Base-by-base conservation (phyloP, 2,329 filamentous ascomycete species). In the Pyrenochaeta sp. region DNA sequence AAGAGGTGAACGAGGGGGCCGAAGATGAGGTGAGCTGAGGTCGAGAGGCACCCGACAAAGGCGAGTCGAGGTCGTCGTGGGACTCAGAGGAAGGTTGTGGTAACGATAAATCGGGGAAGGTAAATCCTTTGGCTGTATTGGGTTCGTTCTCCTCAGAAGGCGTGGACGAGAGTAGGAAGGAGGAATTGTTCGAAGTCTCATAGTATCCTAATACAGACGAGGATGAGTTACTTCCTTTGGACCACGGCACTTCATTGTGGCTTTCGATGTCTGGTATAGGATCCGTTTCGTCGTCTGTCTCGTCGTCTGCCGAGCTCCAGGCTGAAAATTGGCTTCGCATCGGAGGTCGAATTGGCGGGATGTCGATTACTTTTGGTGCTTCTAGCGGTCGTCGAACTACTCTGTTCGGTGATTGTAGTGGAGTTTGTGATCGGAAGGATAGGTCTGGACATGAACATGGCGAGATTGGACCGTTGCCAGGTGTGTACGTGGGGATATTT, bases 271-370 rank as follows among this genome's bases (percentile, higher is more conserved):
- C 51, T 5, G 60, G 54, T 2, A 63, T 19, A 1, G 55, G 48
- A 14, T 46, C 47, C 10, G 39, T 51, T 15, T 69, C 67, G 14
- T 63, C 62, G 22, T 61, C 60, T 7, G 50, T 59, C 5, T 63
- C 66, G 10, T 69, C 68, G 29, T 68, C 67, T 1, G 67, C 61
- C 3, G 68, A 69, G 45, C 68, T 71, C 68, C 68, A 71, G 1
- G 58, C 67, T 9, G 68, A 71, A 38, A 71, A 71, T 7, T 61
- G 58, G 35, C 68, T 71, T 32, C 51, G 55, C 39, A 67, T 41
- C 2, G 68, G 68, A 21, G 68, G 65, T 19, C 64, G 58, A 5
- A 69, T 39, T 7, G 60, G 57, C 7, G 67, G 67, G 7, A 69
- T 69, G 10, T 56, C 48, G 8, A 69, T 63, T 13, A 56, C 18